A percentile compares a stretch with the other conserved stretches of the same genome.
Evolutionary conservation across 441 rosid species (phyloP).

Genomic region (Populus hybrid): DNA sequence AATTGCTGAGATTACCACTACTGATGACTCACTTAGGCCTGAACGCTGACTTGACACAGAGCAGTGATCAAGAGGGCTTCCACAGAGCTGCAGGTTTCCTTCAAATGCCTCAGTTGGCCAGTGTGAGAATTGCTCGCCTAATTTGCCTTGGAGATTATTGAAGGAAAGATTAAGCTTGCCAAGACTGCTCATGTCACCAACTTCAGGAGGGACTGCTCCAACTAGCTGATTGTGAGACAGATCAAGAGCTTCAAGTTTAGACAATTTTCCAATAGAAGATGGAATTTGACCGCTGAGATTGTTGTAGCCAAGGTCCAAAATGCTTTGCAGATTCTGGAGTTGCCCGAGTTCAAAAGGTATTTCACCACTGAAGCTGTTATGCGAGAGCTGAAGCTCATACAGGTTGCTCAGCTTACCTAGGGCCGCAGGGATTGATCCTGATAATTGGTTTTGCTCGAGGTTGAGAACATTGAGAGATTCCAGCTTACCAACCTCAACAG

Average conservation of each 20-base stretch:
- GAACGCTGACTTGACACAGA: slow-evolving; percentile 26
- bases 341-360: slow-evolving; percentile 65
- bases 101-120: slow-evolving; percentile 66
- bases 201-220: slow-evolving; percentile 61
- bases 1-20: slow-evolving; percentile 54
- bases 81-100: slow-evolving; percentile 69
- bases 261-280: slow-evolving; percentile 50
- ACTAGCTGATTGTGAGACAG: slow-evolving; percentile 66
- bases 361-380: slow-evolving; percentile 57
- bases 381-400: slow-evolving; percentile 62
- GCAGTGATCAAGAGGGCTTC: slow-evolving; percentile 61
- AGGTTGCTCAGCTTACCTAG: slow-evolving; percentile 67
- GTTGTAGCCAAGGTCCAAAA: slow-evolving; percentile 67
- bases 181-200: slow-evolving; percentile 69
- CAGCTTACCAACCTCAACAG: slow-evolving; percentile 52
- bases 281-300: slow-evolving; percentile 66
- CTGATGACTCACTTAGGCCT: slow-evolving; percentile 39
- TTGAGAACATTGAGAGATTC: slow-evolving; percentile 57
- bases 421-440: slow-evolving; percentile 57
- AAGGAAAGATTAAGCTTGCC: slow-evolving; percentile 68
- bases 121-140: slow-evolving; percentile 55
- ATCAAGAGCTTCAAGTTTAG: slow-evolving; percentile 72
- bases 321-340: slow-evolving; percentile 67
- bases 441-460: slow-evolving; percentile 49
- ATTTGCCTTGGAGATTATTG: slow-evolving; percentile 63